A percentile compares a stretch with the other conserved stretches of the same genome.
phyloP scores from a whole-genome alignment of 2,329 filamentous ascomycete species.

The Phyllosticta citribraziliensis region DNA sequence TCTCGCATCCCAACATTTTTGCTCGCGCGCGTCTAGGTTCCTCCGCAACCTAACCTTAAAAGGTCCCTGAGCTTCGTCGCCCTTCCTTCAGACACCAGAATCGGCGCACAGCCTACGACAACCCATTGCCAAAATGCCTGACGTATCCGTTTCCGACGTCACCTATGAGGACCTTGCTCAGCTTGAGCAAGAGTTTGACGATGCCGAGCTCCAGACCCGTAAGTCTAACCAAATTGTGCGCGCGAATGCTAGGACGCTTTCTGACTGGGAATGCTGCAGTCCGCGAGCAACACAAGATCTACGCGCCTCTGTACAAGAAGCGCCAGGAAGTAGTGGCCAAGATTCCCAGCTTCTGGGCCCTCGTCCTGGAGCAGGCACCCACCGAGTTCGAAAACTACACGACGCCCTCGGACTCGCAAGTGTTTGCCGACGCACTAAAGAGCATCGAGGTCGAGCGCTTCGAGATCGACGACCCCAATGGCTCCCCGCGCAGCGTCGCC shows the following conservation, averaged over 20 bases:
- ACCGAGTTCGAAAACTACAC: slow-evolving; percentile 82
- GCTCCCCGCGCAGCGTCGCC: slow-evolving; percentile 70
- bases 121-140: background rate
- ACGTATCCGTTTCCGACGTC: slow-evolving; percentile 22
- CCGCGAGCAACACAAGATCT: slow-evolving; percentile 60
- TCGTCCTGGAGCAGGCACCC: slow-evolving; percentile 81
- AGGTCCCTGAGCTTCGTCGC: background rate
- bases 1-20: slow-evolving; percentile 12
- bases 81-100: background rate
- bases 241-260: background rate
- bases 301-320: slow-evolving; percentile 63
- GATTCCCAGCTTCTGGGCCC: slow-evolving; percentile 88
- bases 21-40: background rate
- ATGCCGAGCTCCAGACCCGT: slow-evolving; percentile 76
- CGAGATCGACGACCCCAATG: slow-evolving; percentile 57
- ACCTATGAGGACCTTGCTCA: slow-evolving; percentile 69
- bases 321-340: slow-evolving; percentile 59
- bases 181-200: slow-evolving; percentile 75
- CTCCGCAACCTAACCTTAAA: slow-evolving; percentile 1
- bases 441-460: slow-evolving; percentile 68
- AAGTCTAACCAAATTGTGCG: slow-evolving; percentile 30
- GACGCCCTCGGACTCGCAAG: slow-evolving; percentile 64
- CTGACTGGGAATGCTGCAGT: slow-evolving; percentile 40
- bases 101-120: background rate
- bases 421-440: slow-evolving; percentile 60